These are phyloP conservation scores for Solanum sitiens DNA, from an alignment of 257 asterid genomes.

Conservation along the genomic window DNA sequence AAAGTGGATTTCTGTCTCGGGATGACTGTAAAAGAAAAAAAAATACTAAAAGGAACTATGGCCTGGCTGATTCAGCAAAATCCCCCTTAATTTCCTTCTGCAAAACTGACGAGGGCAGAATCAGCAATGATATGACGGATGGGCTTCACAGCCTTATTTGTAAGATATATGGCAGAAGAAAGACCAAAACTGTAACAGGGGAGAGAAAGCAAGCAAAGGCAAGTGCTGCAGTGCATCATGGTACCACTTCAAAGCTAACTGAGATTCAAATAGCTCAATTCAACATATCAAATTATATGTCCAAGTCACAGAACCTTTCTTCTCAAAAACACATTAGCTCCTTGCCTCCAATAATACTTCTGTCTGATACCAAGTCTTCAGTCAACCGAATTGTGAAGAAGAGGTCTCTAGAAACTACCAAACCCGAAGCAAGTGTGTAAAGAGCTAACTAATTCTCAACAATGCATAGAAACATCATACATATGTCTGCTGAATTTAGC, in stretches of 20 bases:
- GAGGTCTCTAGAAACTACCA: neutral
- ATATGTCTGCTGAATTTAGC: neutral
- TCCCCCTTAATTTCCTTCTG: slow-evolving; percentile 43
- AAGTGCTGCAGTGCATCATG: slow-evolving; percentile 39
- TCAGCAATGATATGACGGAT: slow-evolving; percentile 21
- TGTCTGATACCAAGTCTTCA: slow-evolving; percentile 18
- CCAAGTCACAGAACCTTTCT: slow-evolving; percentile 18
- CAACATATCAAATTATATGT: slow-evolving; percentile 7
- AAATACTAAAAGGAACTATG: slow-evolving; percentile 16
- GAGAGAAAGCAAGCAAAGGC: slow-evolving; percentile 6
- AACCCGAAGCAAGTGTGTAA: slow-evolving; percentile 1
- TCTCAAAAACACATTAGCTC: slow-evolving; percentile 5
- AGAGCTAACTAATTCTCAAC: neutral
- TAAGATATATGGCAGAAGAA: slow-evolving; percentile 19
- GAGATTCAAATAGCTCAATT: slow-evolving; percentile 6
- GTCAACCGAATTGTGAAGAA: slow-evolving; percentile 20
- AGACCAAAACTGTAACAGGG: slow-evolving; percentile 13
- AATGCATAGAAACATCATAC: neutral
- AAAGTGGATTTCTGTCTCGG: slow-evolving; percentile 8
- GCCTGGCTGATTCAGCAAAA: slow-evolving; percentile 48
- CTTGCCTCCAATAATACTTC: slow-evolving; percentile 8
- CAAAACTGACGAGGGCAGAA: slow-evolving; percentile 16
- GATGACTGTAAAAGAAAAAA: slow-evolving; percentile 16
- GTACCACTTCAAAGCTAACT: slow-evolving; percentile 12
- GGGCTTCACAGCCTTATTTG: slow-evolving; percentile 53